Evolutionary conservation across 768 basidiomycete genomes (phyloP), one percentile per base, ranked within the genome.

Genomic region (Auricularia sp.): DNA sequence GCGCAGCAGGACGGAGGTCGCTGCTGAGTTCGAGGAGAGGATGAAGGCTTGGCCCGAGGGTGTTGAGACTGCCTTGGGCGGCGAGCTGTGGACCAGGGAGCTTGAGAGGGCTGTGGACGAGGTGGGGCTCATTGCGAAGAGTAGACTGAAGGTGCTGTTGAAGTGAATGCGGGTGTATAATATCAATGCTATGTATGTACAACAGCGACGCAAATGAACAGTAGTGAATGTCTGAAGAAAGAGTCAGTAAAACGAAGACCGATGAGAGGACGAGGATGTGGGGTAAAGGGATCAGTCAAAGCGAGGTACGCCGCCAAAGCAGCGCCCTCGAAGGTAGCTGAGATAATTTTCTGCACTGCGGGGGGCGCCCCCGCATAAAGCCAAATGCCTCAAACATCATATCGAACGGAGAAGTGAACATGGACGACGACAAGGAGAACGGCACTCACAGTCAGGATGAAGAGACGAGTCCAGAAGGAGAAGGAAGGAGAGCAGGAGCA

Each of bases 371-470:
- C 82, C 78, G 84, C 88, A 69, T 90, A 89, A 90, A 90, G 89
- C 89, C 88, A 90, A 90, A 90, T 90, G 89, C 89, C 89, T 90
- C 89, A 89, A 89, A 86, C 88, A 90, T 90, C 89, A 87, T 84
- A 68, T 35, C 11, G 63, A 62, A 47, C 62, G 61, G 59, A 67
- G 37, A 2, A 59, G 2, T 14, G 39, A 62, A 63, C 51, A 36
- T 63, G 59, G 42, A 35, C 35, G 58, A 42, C 8, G 39, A 8
- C 39, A 42, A 42, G 61, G 29, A 54, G 29, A 62, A 18, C 63
- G 3, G 1, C 16, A 51, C 39, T 42, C 39, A 42, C 39, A 70
- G 71, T 73, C 67, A 80, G 75, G 66, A 61, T 59, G 14, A 36
- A 0, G 11, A 10, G 54, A 18, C 7, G 54, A 54, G 54, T 47